phyloP scores from a whole-genome alignment of 2,329 filamentous ascomycete species.

The Pseudocercospora fijiensis region DNA sequence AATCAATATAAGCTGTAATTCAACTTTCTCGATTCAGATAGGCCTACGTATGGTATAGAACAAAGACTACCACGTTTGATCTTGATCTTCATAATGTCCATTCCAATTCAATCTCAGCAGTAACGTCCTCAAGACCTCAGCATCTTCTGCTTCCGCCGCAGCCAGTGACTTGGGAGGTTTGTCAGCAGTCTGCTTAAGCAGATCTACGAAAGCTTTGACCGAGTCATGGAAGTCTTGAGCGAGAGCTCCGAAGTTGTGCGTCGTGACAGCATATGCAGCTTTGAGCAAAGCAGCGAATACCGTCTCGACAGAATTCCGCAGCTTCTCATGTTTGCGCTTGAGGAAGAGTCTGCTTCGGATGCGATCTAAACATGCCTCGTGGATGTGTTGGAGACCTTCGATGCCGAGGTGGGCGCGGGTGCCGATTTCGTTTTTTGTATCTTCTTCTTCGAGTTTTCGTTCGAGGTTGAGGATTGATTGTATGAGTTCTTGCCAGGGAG shows the following conservation, averaged over 20 bases:
- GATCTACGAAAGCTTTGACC: slow-evolving; percentile 9
- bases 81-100: slow-evolving; percentile 9
- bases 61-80: slow-evolving; percentile 2
- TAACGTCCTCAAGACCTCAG: slow-evolving; percentile 24
- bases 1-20: too few species aligned
- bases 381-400: slow-evolving; percentile 29
- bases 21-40: too few species aligned
- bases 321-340: slow-evolving; percentile 31
- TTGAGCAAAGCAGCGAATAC: slow-evolving; percentile 31
- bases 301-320: slow-evolving; percentile 29
- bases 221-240: slow-evolving; percentile 12
- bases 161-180: slow-evolving; percentile 20
- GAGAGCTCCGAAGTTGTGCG: neutral
- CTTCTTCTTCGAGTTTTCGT: slow-evolving; percentile 52
- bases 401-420: slow-evolving; percentile 26
- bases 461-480: slow-evolving; percentile 64
- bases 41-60: too few species aligned
- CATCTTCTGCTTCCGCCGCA: slow-evolving; percentile 16
- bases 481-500: slow-evolving; percentile 71
- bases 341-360: slow-evolving; percentile 38
- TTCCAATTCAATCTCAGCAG: slow-evolving; percentile 27
- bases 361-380: slow-evolving; percentile 33
- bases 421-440: slow-evolving; percentile 34
- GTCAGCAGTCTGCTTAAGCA: slow-evolving; percentile 21
- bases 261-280: slow-evolving; percentile 14